Percentiles rank a stretch among this genome's conserved stretches.
Evolutionary conservation across 805 yeast genomes (phyloP).

Genomic region (Metschnikowia continentalis): DNA sequence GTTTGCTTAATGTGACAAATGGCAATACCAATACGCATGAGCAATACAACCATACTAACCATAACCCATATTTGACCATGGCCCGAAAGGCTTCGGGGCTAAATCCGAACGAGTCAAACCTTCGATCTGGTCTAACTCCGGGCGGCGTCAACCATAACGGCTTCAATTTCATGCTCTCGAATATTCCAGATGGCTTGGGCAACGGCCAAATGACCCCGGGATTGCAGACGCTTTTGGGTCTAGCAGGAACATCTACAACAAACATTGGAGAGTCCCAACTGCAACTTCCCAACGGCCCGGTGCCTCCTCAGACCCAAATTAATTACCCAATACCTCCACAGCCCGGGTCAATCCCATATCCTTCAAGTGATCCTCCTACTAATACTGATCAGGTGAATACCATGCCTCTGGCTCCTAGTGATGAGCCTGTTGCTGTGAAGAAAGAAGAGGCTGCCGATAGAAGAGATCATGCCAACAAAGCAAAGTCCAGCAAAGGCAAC

Average conservation of each 20-base stretch:
- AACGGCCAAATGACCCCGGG: slow-evolving; percentile 49
- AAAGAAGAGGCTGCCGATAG: background rate
- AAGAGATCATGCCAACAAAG: background rate
- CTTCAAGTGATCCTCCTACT: background rate
- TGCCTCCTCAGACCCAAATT: background rate
- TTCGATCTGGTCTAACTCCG: slow-evolving; percentile 72
- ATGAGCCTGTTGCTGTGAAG: background rate
- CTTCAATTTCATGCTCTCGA: slow-evolving; percentile 36
- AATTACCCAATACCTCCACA: background rate
- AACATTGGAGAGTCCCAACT: background rate
- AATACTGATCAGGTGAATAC: background rate
- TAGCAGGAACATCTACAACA: slow-evolving; percentile 13
- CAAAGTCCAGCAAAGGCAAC: background rate
- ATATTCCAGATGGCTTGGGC: slow-evolving; percentile 35
- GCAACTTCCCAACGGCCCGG: background rate
- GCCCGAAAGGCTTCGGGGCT: slow-evolving; percentile 51
- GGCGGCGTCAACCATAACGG: slow-evolving; percentile 31
- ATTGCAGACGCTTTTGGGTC: slow-evolving; percentile 36
- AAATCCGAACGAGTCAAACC: slow-evolving; percentile 70
- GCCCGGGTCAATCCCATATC: background rate
- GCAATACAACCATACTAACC: slow-evolving; percentile 5
- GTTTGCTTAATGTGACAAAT: slow-evolving; percentile 41
- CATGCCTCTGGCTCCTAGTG: background rate
- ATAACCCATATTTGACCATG: slow-evolving; percentile 21
- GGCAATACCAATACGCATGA: slow-evolving; percentile 11